Evolutionary conservation across 2,329 filamentous ascomycete species (phyloP), one percentile per base, ranked within the genome.

Genomic region (Ascochyta lentis): DNA sequence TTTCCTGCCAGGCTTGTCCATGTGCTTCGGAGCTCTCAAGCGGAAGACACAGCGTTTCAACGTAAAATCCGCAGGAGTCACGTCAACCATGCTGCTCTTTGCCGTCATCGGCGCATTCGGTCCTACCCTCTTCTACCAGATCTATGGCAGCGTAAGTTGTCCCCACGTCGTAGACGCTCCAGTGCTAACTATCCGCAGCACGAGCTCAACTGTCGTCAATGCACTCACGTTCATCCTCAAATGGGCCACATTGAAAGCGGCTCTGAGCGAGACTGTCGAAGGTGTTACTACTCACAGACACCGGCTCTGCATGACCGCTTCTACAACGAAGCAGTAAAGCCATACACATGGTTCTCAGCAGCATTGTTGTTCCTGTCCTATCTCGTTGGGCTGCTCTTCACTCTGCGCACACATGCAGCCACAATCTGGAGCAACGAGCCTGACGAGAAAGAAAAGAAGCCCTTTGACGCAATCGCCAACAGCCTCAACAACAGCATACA

Each of bases 21-120:
- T 99, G 95, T 99, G 95, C 76, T 99, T 97, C 70, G 95, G 95
- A 40, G 96, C 96, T 16, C 89, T 99, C 71, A 96, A 96, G 79
- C 88, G 96, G 67, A 99, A 99, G 80, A 99, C 95, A 1, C 95
- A 99, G 74, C 89, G 95, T 38, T 99, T 99, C 83, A 99, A 99
- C 72, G 93, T 95, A 60, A 92, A 89, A 70, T 98, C 94, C 31
- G 95, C 95, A 27, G 92, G 95, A 72, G 95, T 98, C 31, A 98
- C 94, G 0, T 97, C 93, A 2, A 99, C 95, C 0, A 99, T 99
- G 95, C 80, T 99, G 53, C 83, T 99, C 9, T 99, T 99, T 73
- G 94, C 95, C 23, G 90, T 96, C 35, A 95, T 99, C 66, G 94
- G 91, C 59, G 92, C 94, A 8, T 99, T 99, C 76, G 90, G 94